Conservation (phyloP, 2,329 filamentous ascomycete genomes). For the Leptosphaerulina australis region DNA sequence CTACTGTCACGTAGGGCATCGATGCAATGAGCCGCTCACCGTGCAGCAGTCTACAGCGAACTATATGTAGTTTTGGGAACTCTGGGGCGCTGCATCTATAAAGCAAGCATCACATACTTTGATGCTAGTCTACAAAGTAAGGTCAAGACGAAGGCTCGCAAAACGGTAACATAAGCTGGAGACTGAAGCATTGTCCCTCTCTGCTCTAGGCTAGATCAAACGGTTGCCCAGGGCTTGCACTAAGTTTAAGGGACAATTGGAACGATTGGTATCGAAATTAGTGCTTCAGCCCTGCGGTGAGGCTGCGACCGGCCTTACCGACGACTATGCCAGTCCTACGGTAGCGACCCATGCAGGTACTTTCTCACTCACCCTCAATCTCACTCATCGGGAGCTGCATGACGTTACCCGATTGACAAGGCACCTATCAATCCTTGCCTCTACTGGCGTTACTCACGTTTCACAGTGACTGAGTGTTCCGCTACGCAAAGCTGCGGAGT, state of each 20-base stretch:
- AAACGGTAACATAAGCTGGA: not conserved
- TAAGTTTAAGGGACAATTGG: constrained; percentile 1
- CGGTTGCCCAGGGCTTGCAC: constrained; percentile 8
- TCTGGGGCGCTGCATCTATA: not conserved
- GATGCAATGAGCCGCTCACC: not conserved
- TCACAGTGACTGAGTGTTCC: constrained; percentile 14
- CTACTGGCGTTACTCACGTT: constrained; percentile 10
- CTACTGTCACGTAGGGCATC: not conserved
- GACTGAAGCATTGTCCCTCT: constrained; percentile 5
- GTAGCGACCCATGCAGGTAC: constrained; percentile 40
- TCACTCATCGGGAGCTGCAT: constrained; percentile 24
- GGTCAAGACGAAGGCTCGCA: not conserved
- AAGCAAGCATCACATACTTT: not conserved
- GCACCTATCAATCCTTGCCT: constrained; percentile 16
- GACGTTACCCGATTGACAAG: constrained; percentile 16
- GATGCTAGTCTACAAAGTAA: not conserved
- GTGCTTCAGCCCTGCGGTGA: constrained; percentile 17
- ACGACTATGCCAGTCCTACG: constrained; percentile 29
- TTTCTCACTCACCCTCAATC: constrained; percentile 15
- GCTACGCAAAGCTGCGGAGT: constrained; percentile 27
- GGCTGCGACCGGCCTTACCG: constrained; percentile 19
- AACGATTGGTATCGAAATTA: not conserved
- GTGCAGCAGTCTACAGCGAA: not conserved
- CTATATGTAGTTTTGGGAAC: not conserved
- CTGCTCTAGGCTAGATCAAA: constrained; percentile 5